A percentile compares a stretch with the other conserved stretches of the same genome.
These are phyloP conservation scores for Trichocomaceae sp. DNA, from an alignment of 2,329 filamentous ascomycete genomes.

Conservation along the genomic window DNA sequence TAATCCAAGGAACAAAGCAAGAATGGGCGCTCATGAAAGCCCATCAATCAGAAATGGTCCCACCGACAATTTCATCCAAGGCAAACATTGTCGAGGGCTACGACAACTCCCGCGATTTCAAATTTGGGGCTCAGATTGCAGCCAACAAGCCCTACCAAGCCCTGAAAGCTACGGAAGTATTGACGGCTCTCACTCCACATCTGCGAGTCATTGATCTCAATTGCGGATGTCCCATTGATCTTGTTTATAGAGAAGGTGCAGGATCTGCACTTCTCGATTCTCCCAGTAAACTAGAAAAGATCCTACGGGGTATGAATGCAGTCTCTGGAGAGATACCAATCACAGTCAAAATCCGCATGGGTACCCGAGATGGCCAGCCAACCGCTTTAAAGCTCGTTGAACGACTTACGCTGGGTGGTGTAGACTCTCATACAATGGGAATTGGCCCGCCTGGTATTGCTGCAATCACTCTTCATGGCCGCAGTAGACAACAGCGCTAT, in stretches of 20 bases:
- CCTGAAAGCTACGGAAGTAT: constrained; percentile 76
- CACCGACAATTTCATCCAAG: constrained; percentile 58
- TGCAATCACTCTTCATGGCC: constrained; percentile 90
- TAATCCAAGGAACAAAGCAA: constrained; percentile 80
- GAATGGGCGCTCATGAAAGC: constrained; percentile 96
- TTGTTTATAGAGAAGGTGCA: constrained; percentile 80
- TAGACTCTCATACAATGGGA: constrained; percentile 59
- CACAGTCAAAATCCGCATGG: constrained; percentile 90
- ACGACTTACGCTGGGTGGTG: constrained; percentile 71
- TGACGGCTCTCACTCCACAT: constrained; percentile 70
- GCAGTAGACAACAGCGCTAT: constrained; percentile 90
- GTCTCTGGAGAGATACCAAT: constrained; percentile 88
- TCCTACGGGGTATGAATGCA: constrained; percentile 90
- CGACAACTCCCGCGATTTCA: constrained; percentile 73
- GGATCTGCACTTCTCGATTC: constrained; percentile 89
- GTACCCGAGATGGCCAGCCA: constrained; percentile 70
- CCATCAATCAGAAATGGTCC: constrained; percentile 70
- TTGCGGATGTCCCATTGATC: constrained; percentile 93
- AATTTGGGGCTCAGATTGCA: constrained; percentile 87
- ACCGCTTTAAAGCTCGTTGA: constrained; percentile 76
- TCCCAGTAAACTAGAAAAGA: constrained; percentile 83
- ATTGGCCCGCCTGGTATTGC: constrained; percentile 77
- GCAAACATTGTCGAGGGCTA: constrained; percentile 62
- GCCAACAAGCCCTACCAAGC: constrained; percentile 88
- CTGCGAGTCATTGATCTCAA: constrained; percentile 91